Percentiles rank a stretch among this genome's conserved stretches.
Conservation (phyloP, 805 yeast genomes). For the Metschnikowia reukaufii region DNA sequence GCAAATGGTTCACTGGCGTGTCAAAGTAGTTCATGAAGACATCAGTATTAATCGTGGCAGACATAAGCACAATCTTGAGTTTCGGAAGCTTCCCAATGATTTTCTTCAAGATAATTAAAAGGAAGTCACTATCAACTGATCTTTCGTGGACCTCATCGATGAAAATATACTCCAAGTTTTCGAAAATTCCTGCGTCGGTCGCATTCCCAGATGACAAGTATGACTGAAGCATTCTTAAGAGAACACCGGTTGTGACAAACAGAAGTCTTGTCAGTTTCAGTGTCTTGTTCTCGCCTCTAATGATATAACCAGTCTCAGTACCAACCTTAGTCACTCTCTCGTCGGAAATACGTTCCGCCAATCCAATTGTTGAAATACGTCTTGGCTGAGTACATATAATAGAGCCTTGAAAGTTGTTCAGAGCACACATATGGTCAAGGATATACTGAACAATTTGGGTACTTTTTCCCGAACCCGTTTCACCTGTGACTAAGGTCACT, state of each 20-base stretch:
- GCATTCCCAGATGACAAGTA: conserved; percentile 29
- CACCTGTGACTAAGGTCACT: conserved; percentile 86
- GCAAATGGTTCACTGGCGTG: conserved; percentile 56
- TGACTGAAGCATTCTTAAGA: conserved; percentile 78
- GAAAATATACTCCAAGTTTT: conserved; percentile 65
- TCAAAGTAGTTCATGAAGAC: conserved; percentile 68
- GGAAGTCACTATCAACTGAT: conserved; percentile 84
- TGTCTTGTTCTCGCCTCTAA: conserved; percentile 84
- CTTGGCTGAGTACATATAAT: conserved; percentile 94
- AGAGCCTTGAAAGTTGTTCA: conserved; percentile 51
- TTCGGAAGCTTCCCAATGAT: conserved; percentile 51
- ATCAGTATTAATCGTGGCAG: conserved; percentile 83
- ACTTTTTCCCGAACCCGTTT: conserved; percentile 96
- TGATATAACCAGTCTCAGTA: conserved; percentile 81
- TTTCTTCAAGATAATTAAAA: conserved; percentile 72
- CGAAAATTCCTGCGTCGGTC: conserved; percentile 35
- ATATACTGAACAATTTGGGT: conserved; percentile 92
- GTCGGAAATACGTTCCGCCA: conserved; percentile 88
- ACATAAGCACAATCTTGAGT: conserved; percentile 78
- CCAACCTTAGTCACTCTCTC: conserved; percentile 71
- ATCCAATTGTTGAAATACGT: conserved; percentile 91
- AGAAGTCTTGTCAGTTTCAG: conserved; percentile 63
- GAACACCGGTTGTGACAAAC: conserved; percentile 91
- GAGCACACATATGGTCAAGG: conserved; percentile 59
- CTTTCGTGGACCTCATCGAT: conserved; percentile 98